Conservation (phyloP, 1,139 yeast species). For the Magnusiomyces sp. region DNA sequence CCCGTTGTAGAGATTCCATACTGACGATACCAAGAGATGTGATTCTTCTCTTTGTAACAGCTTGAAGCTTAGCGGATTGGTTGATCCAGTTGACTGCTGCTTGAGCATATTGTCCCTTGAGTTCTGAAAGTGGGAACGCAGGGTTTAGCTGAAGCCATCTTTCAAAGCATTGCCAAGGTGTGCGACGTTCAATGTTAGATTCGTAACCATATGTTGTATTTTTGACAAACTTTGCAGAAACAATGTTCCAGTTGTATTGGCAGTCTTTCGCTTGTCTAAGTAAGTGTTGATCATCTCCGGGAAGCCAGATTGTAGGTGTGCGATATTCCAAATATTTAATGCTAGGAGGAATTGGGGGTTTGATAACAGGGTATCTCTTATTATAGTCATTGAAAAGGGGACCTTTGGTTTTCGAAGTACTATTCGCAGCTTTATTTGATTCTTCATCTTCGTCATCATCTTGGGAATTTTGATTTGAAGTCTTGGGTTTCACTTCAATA, state of each 20-base stretch:
- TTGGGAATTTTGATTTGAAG: not conserved
- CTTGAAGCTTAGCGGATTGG: constrained; percentile 81
- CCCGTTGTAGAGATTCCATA: constrained; percentile 83
- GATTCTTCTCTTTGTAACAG: constrained; percentile 76
- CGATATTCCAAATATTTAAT: constrained; percentile 68
- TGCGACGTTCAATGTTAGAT: constrained; percentile 85
- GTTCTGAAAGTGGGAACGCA: constrained; percentile 71
- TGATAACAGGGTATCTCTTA: constrained; percentile 21
- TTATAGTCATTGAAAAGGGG: constrained; percentile 20
- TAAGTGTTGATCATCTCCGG: constrained; percentile 79
- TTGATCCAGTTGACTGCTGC: constrained; percentile 89
- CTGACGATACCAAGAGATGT: constrained; percentile 82
- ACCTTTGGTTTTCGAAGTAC: constrained; percentile 3
- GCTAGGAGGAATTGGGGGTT: constrained; percentile 83
- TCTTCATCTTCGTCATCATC: not conserved
- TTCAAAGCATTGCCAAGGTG: constrained; percentile 98
- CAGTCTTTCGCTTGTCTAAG: constrained; percentile 78
- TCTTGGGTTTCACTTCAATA: constrained; percentile 19
- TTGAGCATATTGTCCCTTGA: constrained; percentile 79
- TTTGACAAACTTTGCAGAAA: constrained; percentile 69
- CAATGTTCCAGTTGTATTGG: constrained; percentile 88
- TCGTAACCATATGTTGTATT: constrained; percentile 60
- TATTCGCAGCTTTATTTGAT: not conserved
- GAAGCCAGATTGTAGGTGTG: constrained; percentile 92
- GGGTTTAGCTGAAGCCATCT: constrained; percentile 90